phyloP scores from a whole-genome alignment of 345 rosid species.

The Corchorus olitorius region DNA sequence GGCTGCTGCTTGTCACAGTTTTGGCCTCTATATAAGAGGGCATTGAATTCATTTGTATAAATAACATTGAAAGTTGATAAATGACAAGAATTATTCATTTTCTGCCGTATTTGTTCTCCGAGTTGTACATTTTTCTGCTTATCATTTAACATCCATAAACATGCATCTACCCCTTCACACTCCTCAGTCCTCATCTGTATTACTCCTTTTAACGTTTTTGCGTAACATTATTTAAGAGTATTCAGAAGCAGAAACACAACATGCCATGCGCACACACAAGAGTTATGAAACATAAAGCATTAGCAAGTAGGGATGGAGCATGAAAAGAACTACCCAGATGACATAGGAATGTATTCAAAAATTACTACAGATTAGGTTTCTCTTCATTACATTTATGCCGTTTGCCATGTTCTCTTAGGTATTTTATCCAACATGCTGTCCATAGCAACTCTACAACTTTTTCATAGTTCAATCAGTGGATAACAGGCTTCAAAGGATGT shows the following conservation, averaged over 20 bases:
- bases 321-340: not conserved
- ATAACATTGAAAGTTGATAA: not conserved
- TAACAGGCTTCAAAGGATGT: constrained; percentile 91
- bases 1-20: not conserved
- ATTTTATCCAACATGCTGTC: not conserved
- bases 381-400: not conserved
- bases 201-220: not conserved
- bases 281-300: not conserved
- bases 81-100: not conserved
- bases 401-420: not conserved
- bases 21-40: not conserved
- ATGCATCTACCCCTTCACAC: too few species aligned
- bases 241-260: not conserved
- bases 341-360: constrained; percentile 2
- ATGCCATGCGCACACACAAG: not conserved
- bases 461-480: constrained; percentile 50
- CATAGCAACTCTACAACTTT: not conserved
- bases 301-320: not conserved
- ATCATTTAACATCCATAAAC: not conserved
- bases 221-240: not conserved
- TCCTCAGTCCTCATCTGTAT: too few species aligned
- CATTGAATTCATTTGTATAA: not conserved
- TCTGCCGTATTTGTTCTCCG: not conserved
- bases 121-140: not conserved
- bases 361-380: not conserved